Conservation (phyloP, 164 flowering plant species). For the Saururus chinensis region DNA sequence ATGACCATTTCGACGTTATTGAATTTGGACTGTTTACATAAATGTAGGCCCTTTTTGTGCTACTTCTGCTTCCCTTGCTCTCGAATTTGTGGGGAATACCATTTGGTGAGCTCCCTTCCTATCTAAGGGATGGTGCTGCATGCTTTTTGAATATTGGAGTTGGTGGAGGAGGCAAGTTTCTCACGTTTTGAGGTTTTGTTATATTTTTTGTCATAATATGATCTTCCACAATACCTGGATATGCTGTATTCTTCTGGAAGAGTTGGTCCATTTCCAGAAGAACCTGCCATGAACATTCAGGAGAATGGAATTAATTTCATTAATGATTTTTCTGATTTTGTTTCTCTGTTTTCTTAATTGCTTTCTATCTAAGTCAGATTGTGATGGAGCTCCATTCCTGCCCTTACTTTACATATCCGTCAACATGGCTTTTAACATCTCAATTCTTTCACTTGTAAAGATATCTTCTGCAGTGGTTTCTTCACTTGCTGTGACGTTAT, state of each 20-base stretch:
- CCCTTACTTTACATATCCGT: constrained; percentile 57
- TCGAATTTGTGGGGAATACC: constrained; percentile 82
- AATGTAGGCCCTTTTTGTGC: constrained; percentile 76
- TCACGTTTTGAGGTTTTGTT: not conserved
- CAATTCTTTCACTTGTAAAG: constrained; percentile 57
- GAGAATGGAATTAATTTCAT: not conserved
- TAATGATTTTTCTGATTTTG: not conserved
- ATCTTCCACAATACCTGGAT: not conserved
- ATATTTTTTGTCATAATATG: not conserved
- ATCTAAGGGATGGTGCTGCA: constrained; percentile 62
- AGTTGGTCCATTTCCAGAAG: not conserved
- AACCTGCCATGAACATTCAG: not conserved
- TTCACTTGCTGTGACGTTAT: constrained; percentile 51
- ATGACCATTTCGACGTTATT: constrained; percentile 2
- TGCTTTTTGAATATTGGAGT: constrained; percentile 64
- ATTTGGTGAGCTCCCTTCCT: constrained; percentile 54
- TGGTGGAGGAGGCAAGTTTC: constrained; percentile 30
- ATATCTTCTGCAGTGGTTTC: constrained; percentile 69
- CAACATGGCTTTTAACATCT: constrained; percentile 74
- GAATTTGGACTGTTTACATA: constrained; percentile 1
- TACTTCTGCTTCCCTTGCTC: constrained; percentile 66
- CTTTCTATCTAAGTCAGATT: constrained; percentile 38
- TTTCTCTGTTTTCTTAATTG: not conserved
- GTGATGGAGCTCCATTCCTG: constrained; percentile 72
- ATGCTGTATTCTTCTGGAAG: not conserved